Percentiles rank a stretch among this genome's conserved stretches.
phyloP scores from a whole-genome alignment of 257 asterid genomes.

The Petunia axillaris region DNA sequence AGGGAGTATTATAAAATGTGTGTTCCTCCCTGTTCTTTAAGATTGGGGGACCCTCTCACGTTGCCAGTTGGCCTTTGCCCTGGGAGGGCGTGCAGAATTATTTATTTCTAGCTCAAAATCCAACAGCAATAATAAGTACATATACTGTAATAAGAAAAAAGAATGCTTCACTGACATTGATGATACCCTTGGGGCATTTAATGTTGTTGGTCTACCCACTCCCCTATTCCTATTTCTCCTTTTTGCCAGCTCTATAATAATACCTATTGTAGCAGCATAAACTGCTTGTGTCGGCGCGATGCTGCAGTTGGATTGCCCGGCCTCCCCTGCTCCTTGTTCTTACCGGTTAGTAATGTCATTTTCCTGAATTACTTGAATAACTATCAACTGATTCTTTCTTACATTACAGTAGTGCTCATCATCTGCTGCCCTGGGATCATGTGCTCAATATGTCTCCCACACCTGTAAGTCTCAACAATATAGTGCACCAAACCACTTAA shows the following conservation, averaged over 20 bases:
- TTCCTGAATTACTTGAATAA: no score
- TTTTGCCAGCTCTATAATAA: background rate
- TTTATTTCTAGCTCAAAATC: background rate
- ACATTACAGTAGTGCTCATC: constrained; percentile 2
- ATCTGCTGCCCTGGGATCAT: constrained; percentile 44
- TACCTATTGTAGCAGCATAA: no score
- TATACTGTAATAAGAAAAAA: constrained; percentile 15
- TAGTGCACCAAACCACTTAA: no score
- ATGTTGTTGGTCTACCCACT: constrained; percentile 21
- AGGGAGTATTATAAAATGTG: background rate
- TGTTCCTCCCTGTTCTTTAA: background rate
- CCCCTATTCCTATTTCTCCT: constrained; percentile 21
- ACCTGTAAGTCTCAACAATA: constrained; percentile 38
- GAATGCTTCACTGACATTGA: background rate
- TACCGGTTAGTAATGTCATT: no score
- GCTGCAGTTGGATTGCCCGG: no score
- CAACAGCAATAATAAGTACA: background rate
- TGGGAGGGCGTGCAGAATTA: constrained; percentile 2
- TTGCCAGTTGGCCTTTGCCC: background rate
- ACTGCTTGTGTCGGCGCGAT: no score
- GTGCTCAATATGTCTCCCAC: constrained; percentile 55
- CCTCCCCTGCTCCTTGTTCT: no score
- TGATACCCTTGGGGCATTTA: background rate
- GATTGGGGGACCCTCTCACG: background rate
- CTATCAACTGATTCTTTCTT: background rate